Percentiles rank a stretch among this genome's conserved stretches.
These are phyloP conservation scores for Fusarium piperis DNA, from an alignment of 2,329 filamentous ascomycete species.

Conservation along the genomic window DNA sequence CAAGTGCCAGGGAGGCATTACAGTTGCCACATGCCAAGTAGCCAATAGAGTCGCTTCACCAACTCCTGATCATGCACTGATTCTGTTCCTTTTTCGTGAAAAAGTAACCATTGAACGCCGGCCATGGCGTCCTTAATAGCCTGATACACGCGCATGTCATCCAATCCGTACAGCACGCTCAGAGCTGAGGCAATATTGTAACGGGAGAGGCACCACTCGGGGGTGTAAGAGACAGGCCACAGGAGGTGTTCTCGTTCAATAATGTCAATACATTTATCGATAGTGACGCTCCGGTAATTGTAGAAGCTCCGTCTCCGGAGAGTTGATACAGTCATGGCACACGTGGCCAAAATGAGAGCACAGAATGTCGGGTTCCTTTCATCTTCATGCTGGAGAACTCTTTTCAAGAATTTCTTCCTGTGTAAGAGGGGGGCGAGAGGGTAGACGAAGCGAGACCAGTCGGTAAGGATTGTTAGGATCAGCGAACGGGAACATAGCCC, in stretches of 20 bases:
- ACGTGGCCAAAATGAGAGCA: neutral
- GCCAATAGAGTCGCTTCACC: neutral
- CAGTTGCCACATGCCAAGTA: neutral
- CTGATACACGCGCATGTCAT: neutral
- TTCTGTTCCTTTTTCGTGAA: neutral
- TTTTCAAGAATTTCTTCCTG: neutral
- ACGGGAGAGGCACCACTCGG: neutral
- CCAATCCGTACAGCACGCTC: neutral
- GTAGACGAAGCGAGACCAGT: neutral
- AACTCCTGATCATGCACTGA: neutral
- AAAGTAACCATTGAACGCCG: neutral
- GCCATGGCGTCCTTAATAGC: neutral
- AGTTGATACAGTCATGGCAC: neutral
- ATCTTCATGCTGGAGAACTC: neutral
- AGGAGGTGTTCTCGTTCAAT: neutral
- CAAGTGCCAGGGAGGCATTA: neutral
- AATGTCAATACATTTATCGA: neutral
- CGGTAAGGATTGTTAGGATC: neutral
- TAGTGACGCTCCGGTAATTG: neutral
- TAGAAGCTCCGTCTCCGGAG: neutral
- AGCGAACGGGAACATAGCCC: neutral
- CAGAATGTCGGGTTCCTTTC: neutral
- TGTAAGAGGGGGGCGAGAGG: neutral
- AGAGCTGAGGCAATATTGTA: neutral
- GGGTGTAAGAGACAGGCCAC: neutral